Conservation (phyloP, 1,284 basidiomycete genomes). For the Trichosporon faecale region DNA sequence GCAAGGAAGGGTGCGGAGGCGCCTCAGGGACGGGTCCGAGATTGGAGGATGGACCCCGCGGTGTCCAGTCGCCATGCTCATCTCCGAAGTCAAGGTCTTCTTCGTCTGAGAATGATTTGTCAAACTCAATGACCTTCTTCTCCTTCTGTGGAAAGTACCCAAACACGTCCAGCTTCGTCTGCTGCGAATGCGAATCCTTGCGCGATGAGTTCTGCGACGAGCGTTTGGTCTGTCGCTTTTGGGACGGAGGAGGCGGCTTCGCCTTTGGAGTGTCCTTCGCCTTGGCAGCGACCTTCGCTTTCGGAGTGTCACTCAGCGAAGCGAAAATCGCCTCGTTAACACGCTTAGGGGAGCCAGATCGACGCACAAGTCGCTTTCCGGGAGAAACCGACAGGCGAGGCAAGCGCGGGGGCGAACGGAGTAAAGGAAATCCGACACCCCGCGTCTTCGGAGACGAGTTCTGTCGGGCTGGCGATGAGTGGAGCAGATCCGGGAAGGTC, state of each 20-base stretch:
- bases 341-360: background rate
- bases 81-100: constrained; percentile 35
- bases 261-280: background rate
- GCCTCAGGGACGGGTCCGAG: constrained; percentile 32
- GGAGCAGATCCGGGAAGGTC: constrained; percentile 28
- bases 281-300: no score
- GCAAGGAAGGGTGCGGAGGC: constrained; percentile 39
- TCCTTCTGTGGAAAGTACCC: constrained; percentile 30
- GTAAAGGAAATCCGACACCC: background rate
- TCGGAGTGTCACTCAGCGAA: background rate
- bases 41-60: background rate
- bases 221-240: constrained; percentile 14
- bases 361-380: background rate
- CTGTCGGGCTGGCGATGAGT: background rate
- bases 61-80: constrained; percentile 1
- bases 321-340: background rate
- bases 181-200: constrained; percentile 15
- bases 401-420: background rate
- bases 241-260: background rate
- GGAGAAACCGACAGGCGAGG: background rate
- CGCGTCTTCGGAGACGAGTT: background rate
- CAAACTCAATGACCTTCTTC: constrained; percentile 22
- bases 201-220: background rate
- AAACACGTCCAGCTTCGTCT: constrained; percentile 38
- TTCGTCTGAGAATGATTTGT: constrained; percentile 37